A percentile compares a stretch with the other conserved stretches of the same genome.
Evolutionary conservation across 129 eudicot genomes (phyloP).

Genomic region (Centella asiatica): DNA sequence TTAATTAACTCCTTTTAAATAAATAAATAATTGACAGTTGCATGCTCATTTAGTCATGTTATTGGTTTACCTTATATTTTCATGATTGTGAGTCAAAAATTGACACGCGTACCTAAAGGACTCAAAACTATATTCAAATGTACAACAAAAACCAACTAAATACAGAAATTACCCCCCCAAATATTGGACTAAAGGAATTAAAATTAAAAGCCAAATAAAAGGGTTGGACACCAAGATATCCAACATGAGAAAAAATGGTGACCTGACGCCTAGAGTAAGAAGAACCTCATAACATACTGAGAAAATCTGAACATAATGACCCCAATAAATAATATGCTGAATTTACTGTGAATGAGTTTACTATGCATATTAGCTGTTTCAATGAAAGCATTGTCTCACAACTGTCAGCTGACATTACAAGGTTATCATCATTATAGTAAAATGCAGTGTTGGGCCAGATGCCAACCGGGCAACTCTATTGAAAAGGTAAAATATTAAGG

Average conservation of each 20-base stretch:
- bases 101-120: no score
- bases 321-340: not conserved
- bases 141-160: not conserved
- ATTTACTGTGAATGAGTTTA: no score
- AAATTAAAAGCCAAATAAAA: not conserved
- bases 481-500: not conserved
- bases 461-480: no score
- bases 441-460: not conserved
- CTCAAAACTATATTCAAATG: not conserved
- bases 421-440: not conserved
- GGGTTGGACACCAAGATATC: not conserved
- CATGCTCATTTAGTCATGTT: no score
- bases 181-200: not conserved
- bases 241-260: not conserved
- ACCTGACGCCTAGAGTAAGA: not conserved
- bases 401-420: not conserved
- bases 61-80: no score
- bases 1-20: no score
- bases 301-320: not conserved
- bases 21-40: no score
- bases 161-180: no score
- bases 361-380: not conserved
- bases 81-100: no score
- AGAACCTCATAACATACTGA: not conserved
- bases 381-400: not conserved